Conservation (phyloP, 2,329 filamentous ascomycete species). For the Aspergillus tanneri region DNA sequence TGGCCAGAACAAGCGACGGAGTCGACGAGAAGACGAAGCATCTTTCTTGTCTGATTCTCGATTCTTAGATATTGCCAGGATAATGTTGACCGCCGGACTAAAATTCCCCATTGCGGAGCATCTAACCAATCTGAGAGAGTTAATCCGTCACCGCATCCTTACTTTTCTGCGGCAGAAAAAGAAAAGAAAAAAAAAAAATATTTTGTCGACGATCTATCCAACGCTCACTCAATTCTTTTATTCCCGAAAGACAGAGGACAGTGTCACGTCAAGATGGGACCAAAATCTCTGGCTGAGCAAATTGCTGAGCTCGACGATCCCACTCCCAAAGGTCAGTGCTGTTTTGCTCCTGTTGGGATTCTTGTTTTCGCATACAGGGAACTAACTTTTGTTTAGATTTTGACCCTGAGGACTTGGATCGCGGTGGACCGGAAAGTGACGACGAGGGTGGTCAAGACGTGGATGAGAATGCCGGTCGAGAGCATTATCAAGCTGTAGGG, state of each 20-base stretch:
- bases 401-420: constrained; percentile 70
- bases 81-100: constrained; percentile 21
- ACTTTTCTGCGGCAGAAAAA: constrained; percentile 25
- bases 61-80: constrained; percentile 20
- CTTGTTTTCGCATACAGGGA: constrained; percentile 1
- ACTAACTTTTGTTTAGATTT: constrained; percentile 57
- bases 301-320: constrained; percentile 63
- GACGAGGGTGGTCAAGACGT: constrained; percentile 52
- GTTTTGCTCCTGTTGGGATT: background rate
- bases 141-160: constrained; percentile 17
- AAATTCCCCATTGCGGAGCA: background rate
- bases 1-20: constrained; percentile 1
- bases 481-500: constrained; percentile 82
- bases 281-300: constrained; percentile 60
- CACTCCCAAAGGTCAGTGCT: constrained; percentile 57
- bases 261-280: constrained; percentile 31
- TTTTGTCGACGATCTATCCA: no score
- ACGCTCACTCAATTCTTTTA: no score
- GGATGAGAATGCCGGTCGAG: constrained; percentile 62
- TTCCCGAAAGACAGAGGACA: no score
- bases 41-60: background rate
- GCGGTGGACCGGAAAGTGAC: constrained; percentile 56
- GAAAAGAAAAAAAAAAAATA: constrained; percentile 23
- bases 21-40: background rate
- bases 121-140: background rate